These are phyloP conservation scores for Sporothrix phasma DNA, from an alignment of 2,329 filamentous ascomycete species.

Conservation along the genomic window DNA sequence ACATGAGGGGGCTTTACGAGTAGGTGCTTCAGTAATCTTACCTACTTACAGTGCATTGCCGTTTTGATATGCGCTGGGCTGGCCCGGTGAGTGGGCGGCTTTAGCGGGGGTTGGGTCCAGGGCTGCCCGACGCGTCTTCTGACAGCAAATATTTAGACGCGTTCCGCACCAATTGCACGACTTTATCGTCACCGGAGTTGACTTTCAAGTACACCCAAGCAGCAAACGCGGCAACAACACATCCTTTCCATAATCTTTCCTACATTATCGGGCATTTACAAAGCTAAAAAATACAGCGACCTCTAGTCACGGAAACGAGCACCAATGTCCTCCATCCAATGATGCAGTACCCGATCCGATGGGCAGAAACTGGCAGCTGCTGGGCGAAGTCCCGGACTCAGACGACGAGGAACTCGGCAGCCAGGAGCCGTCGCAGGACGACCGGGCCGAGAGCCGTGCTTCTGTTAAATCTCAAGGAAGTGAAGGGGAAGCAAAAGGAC, in stretches of 20 bases:
- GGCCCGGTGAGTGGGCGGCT: not conserved
- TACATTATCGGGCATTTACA: not conserved
- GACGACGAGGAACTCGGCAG: constrained; percentile 34
- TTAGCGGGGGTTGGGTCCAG: not conserved
- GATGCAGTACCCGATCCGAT: constrained; percentile 29
- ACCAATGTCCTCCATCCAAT: constrained; percentile 2
- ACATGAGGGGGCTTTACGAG: too few relatives aligned
- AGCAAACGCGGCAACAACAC: constrained; percentile 1
- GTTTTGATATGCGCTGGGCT: not conserved
- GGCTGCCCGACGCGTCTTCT: constrained; percentile 12
- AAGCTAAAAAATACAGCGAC: not conserved
- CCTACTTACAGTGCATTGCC: not conserved
- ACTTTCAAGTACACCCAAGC: not conserved
- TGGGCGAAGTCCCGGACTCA: constrained; percentile 36
- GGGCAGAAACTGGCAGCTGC: constrained; percentile 33
- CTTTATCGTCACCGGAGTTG: not conserved
- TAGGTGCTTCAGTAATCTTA: not conserved
- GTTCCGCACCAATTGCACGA: constrained; percentile 2
- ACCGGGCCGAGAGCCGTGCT: not conserved
- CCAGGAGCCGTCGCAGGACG: constrained; percentile 18
- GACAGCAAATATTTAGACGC: constrained; percentile 11
- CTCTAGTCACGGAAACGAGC: not conserved
- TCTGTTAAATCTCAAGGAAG: not conserved
- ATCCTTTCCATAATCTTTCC: not conserved
- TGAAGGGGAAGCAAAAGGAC: not conserved